Evolutionary conservation across 495 filamentous ascomycete genomes (phyloP), one percentile per base, ranked within the genome.

Genomic region (Penicillium daleae): DNA sequence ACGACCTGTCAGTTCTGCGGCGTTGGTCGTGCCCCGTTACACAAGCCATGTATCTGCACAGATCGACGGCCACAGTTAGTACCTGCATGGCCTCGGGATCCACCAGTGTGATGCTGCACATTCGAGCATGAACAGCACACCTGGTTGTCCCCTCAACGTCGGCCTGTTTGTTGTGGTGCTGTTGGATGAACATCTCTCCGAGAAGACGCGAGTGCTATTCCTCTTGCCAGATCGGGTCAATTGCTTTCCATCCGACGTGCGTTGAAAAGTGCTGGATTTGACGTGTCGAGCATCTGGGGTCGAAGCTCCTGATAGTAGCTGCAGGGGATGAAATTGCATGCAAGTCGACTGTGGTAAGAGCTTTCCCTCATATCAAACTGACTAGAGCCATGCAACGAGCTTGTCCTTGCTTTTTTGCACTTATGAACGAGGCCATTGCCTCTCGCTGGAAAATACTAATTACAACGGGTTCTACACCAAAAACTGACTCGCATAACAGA

Each of bases 1-100:
- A 63, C 13, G 69, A 71, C 61, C 48, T 59, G 55, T 71, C 69
- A 65, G 44, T 71, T 66, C 29, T n/a, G 60, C 56, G 63, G 61
- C 61, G 59, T 48, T 60, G 39, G 59, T 60, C 62, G 66, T 53
- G 17, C 59, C 37, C 54, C 46, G 67, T 70, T 59, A 46, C 62
- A 72, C 70, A 66, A 56, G 57, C 58, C 65, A 46, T 46, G 12
- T 13, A 56, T 62, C 44, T 69, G 61, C 59, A 65, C n/a, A 22
- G 56, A 70, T 68, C 52, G 37, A 63, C 66, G 46, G 21, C 29
- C 58, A 42, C 58, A 31, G 50, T 56, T 22, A 32, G 69, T 66
- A 57, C 65, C 68, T 66, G 66, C 63, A 54, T 67, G 21, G 21
- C 27, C 19, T 22, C 13, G 44, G 60, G 48, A 52, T 24, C 53